phyloP scores from a whole-genome alignment of 2,329 filamentous ascomycete species.

The Exophiala alcalophila region DNA sequence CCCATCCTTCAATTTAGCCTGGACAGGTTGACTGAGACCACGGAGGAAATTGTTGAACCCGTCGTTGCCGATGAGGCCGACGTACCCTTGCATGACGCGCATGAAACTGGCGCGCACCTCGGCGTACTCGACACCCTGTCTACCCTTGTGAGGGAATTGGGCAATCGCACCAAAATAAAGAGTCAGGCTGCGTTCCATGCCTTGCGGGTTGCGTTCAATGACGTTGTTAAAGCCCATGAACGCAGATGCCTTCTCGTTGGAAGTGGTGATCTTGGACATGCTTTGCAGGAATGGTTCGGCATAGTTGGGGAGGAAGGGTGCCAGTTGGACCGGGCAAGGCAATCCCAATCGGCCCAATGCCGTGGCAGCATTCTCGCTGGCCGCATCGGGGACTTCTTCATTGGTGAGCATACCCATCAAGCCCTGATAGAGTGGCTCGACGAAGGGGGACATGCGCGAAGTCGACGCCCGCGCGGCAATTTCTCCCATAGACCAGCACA shows the following conservation, averaged over 20 bases:
- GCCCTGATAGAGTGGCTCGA: conserved; percentile 71
- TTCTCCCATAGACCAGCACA: conserved; percentile 94
- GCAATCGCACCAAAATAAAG: conserved; percentile 84
- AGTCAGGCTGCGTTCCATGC: conserved; percentile 81
- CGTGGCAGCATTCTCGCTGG: conserved; percentile 92
- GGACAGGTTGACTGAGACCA: conserved; percentile 19
- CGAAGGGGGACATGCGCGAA: conserved; percentile 60
- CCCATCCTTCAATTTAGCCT: conserved; percentile 24
- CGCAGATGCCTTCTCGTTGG: conserved; percentile 90
- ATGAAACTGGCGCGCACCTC: conserved; percentile 66
- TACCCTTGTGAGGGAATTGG: conserved; percentile 60
- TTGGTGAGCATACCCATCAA: conserved; percentile 81
- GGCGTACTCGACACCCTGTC: conserved; percentile 57
- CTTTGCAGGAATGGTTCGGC: conserved; percentile 76
- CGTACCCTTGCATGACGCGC: conserved; percentile 59
- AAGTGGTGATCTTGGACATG: conserved; percentile 81
- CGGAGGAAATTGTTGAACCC: conserved; percentile 20
- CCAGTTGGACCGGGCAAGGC: conserved; percentile 70
- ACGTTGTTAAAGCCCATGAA: conserved; percentile 86
- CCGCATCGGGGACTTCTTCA: conserved; percentile 76
- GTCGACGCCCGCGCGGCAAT: conserved; percentile 75
- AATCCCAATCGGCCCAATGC: conserved; percentile 84
- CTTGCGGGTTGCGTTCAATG: conserved; percentile 80
- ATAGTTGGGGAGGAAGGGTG: conserved; percentile 74
- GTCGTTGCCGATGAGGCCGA: conserved; percentile 41